These are phyloP conservation scores for Umbilicaria muhlenbergii DNA, from an alignment of 495 filamentous ascomycete genomes.

Conservation along the genomic window DNA sequence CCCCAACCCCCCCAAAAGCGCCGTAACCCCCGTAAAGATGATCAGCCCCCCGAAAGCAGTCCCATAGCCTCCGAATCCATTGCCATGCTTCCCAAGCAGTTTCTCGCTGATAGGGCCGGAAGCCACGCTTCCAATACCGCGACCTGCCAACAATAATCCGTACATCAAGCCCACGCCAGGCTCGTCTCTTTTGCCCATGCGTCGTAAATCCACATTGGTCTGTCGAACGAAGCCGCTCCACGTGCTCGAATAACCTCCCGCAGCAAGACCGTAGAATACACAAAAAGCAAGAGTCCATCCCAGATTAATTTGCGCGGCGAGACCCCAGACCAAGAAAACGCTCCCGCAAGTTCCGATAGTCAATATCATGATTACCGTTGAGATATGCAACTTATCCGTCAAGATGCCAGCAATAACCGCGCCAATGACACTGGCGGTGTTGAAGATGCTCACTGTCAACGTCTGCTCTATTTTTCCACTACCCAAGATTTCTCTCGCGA, in stretches of 20 bases:
- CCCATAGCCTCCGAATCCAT: slow-evolving; percentile 21
- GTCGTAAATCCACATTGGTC: slow-evolving; percentile 3
- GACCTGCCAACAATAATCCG: slow-evolving; percentile 36
- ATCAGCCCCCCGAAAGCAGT: slow-evolving; percentile 26
- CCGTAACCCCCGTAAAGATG: slow-evolving; percentile 28
- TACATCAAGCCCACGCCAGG: slow-evolving; percentile 33
- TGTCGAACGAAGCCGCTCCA: slow-evolving; percentile 37
- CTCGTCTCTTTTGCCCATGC: slow-evolving; percentile 27
- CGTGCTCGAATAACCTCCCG: slow-evolving; percentile 37
- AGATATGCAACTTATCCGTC: slow-evolving; percentile 38
- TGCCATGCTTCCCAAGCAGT: slow-evolving; percentile 22
- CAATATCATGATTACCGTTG: slow-evolving; percentile 37
- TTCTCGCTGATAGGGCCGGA: slow-evolving; percentile 42
- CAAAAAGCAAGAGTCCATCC: slow-evolving; percentile 36
- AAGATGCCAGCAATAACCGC: slow-evolving; percentile 39
- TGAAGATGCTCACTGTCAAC: slow-evolving; percentile 33
- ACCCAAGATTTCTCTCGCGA: too few species aligned
- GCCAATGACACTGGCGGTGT: slow-evolving; percentile 37
- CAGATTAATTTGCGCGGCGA: slow-evolving; percentile 32
- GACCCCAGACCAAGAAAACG: slow-evolving; percentile 52
- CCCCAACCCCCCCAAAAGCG: slow-evolving; percentile 24
- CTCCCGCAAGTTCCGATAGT: slow-evolving; percentile 35
- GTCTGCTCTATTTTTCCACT: too few species aligned
- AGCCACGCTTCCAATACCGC: slow-evolving; percentile 44
- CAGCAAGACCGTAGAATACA: slow-evolving; percentile 48